Base-by-base conservation (phyloP, 1,284 basidiomycete species). In the Lignosus rhinocerotis region DNA sequence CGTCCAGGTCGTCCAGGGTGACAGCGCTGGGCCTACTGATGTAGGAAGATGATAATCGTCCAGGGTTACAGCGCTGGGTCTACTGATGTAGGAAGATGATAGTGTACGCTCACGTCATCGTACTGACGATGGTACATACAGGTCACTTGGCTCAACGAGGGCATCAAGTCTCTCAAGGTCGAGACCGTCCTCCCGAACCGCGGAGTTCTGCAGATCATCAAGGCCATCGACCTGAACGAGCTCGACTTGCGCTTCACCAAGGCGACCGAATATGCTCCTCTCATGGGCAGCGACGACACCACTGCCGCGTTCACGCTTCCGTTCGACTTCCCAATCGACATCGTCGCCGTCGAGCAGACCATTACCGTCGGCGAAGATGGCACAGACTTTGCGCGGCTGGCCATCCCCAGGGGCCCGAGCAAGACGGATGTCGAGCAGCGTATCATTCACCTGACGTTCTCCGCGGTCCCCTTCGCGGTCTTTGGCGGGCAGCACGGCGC, bases 131-230 rank as follows among this genome's bases (percentile, higher is more conserved):
- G 43, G 17, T 59, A 11, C n/a, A 42, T 44, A 25, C 33, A 86
- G 85, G 85, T 88, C 14, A 81, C 81, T 1, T 93, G 90, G 90
- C 75, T 93, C 30, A 90, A 91, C 69, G 81, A 88, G 48, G 90
- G 84, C 32, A 90, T 93, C 70, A 84, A 86, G 73, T 74, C 77
- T 39, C 81, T 93, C n/a, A 71, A 78, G 52, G 77, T 92, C 3
- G 72, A 75, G 2, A 84, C 90, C 0, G 74, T 81, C 17, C 76
- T 93, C 41, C 91, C 90, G 0, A 87, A 90, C 62, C 80, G 78
- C 59, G 85, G 88, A 32, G 72, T 76, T 25, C 79, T 88, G 61
- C 72, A 83, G 41, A 78, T 92, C 67, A 92, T 92, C 72, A 82
- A 85, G 62, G 80, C 83, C 8, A 87, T 92, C 58, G 70, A 69